These are phyloP conservation scores for Microdochium trichocladiopsis DNA, from an alignment of 2,329 filamentous ascomycete genomes.

Conservation along the genomic window DNA sequence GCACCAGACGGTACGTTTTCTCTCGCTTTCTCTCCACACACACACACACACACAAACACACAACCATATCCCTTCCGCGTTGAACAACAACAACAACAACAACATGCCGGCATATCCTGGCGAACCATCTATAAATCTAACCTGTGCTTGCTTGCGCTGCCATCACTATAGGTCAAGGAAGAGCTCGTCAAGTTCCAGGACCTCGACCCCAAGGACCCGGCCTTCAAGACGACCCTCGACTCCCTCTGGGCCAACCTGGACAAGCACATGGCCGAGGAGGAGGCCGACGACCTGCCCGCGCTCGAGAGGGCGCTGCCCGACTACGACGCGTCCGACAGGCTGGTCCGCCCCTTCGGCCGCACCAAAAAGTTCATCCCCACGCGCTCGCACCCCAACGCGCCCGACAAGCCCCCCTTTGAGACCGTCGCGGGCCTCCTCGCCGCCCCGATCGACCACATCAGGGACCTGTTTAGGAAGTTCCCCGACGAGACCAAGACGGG, in stretches of 20 bases:
- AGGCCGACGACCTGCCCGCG: constrained; percentile 33
- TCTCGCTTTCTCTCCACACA: not conserved
- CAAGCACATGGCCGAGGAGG: constrained; percentile 23
- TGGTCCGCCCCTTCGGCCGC: constrained; percentile 36
- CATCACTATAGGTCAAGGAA: constrained; percentile 51
- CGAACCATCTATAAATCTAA: too few relatives aligned
- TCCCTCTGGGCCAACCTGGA: constrained; percentile 24
- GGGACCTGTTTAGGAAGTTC: constrained; percentile 49
- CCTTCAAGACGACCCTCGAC: not conserved
- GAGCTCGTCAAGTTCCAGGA: constrained; percentile 40
- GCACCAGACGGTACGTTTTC: constrained; percentile 31
- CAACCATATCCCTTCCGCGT: too few relatives aligned
- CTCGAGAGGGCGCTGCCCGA: constrained; percentile 34
- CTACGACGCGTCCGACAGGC: constrained; percentile 20
- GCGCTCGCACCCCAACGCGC: constrained; percentile 41
- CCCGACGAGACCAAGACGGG: constrained; percentile 22
- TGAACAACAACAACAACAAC: too few relatives aligned
- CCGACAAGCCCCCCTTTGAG: constrained; percentile 48
- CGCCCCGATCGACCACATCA: constrained; percentile 48
- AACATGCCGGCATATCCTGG: too few relatives aligned
- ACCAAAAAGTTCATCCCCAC: constrained; percentile 49
- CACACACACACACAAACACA: too few relatives aligned
- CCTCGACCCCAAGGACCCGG: constrained; percentile 13
- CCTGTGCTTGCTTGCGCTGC: too few relatives aligned
- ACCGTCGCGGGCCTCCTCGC: constrained; percentile 44